These are phyloP conservation scores for Boletus eberwhitei DNA, from an alignment of 768 basidiomycete genomes.

Conservation along the genomic window DNA sequence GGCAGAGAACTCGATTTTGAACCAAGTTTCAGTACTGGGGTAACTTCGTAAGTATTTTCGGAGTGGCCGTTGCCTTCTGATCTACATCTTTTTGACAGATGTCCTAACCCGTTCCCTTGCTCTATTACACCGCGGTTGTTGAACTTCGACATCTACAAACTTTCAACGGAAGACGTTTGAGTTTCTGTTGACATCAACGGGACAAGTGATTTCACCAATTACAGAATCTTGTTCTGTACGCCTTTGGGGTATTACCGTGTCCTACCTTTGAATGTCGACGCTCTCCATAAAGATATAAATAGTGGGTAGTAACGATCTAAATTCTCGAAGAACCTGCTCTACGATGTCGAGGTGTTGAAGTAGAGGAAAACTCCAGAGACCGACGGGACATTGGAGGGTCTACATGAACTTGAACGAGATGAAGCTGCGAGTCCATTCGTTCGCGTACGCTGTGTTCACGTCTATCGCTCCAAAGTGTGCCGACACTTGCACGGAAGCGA, in stretches of 20 bases:
- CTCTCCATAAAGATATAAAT: background rate
- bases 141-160: constrained; percentile 3
- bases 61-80: background rate
- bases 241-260: background rate
- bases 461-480: constrained; percentile 18
- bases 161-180: background rate
- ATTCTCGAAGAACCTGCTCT: constrained; percentile 17
- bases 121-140: constrained; percentile 3
- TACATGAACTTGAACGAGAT: constrained; percentile 1
- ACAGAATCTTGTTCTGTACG: background rate
- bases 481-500: constrained; percentile 20
- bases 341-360: constrained; percentile 13
- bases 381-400: constrained; percentile 5
- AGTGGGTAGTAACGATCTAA: background rate
- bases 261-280: background rate
- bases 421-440: constrained; percentile 1
- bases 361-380: constrained; percentile 8
- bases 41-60: constrained; percentile 7
- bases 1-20: constrained; percentile 26
- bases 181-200: background rate
- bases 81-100: constrained; percentile 1
- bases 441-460: constrained; percentile 3
- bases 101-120: constrained; percentile 13
- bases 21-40: constrained; percentile 11
- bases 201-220: background rate